A percentile compares a stretch with the other conserved stretches of the same genome.
Conservation (phyloP, 441 rosid genomes). For the Arabidopsis hybrid region DNA sequence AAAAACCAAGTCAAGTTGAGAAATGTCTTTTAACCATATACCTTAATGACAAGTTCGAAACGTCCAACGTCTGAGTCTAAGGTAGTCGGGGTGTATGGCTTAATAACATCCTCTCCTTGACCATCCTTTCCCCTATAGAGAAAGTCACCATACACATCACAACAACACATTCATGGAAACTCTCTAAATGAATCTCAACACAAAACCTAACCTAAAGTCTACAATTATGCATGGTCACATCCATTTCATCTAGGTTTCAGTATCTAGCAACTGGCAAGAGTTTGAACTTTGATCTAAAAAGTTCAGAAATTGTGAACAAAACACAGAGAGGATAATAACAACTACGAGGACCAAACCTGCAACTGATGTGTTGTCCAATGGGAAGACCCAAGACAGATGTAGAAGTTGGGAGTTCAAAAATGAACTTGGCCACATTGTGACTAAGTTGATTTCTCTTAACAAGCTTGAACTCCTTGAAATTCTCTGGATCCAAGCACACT, state of each 20-base stretch:
- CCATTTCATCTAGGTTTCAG: neutral
- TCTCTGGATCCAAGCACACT: conserved; percentile 89
- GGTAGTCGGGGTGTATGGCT: conserved; percentile 94
- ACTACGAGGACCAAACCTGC: conserved; percentile 59
- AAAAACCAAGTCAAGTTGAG: conserved; percentile 2
- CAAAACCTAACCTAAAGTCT: conserved; percentile 1
- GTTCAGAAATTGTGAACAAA: neutral
- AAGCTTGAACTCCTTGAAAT: conserved; percentile 89
- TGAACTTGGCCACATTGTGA: conserved; percentile 94
- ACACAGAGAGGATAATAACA: neutral
- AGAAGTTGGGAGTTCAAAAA: conserved; percentile 74
- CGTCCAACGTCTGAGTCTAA: conserved; percentile 91
- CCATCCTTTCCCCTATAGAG: conserved; percentile 79
- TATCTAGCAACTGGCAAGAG: conserved; percentile 11
- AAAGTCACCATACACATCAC: neutral
- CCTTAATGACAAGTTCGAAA: conserved; percentile 93
- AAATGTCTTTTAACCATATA: conserved; percentile 34
- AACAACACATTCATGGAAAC: neutral
- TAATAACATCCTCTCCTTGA: conserved; percentile 84
- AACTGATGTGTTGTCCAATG: conserved; percentile 93
- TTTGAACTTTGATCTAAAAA: neutral
- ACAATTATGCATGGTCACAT: neutral
- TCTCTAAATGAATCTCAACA: conserved; percentile 7
- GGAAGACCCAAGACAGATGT: conserved; percentile 92
- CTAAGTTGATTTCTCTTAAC: conserved; percentile 76